Evolutionary conservation across 2,329 filamentous ascomycete genomes (phyloP).

Genomic region (Sporothrix brunneoviolacea): DNA sequence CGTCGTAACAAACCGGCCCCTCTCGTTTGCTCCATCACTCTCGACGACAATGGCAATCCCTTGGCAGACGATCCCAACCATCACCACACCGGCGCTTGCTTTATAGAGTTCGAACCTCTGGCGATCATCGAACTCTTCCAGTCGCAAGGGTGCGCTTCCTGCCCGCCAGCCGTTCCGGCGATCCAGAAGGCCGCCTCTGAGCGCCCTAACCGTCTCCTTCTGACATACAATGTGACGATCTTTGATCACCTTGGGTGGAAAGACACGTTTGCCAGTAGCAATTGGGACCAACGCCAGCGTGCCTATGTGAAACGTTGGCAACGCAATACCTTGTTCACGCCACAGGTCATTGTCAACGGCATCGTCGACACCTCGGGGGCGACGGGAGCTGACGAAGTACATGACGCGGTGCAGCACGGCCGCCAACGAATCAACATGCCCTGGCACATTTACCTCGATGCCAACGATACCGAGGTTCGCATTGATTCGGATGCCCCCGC

Average conservation of each 20-base stretch:
- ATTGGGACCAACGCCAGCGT: conserved; percentile 28
- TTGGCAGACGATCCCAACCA: conserved; percentile 23
- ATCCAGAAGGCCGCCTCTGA: conserved; percentile 24
- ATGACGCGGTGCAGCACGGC: conserved; percentile 16
- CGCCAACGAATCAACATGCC: conserved; percentile 11
- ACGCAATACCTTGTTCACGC: conserved; percentile 27
- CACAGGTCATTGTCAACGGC: conserved; percentile 27
- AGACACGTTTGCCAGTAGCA: conserved; percentile 24
- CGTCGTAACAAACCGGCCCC: conserved; percentile 27
- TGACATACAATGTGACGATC: conserved; percentile 30
- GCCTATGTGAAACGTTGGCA: conserved; percentile 28
- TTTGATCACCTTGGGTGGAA: conserved; percentile 31
- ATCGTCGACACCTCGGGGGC: conserved; percentile 23
- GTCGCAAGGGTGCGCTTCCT: conserved; percentile 29
- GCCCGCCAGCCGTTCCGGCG: conserved; percentile 26
- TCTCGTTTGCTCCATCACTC: conserved; percentile 25
- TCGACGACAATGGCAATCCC: conserved; percentile 20
- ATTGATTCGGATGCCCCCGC: conserved; percentile 18
- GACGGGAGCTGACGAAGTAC: conserved; percentile 19
- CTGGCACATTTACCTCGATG: conserved; percentile 23
- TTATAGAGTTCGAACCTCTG: conserved; percentile 27
- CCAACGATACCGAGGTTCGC: conserved; percentile 22
- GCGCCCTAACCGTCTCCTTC: conserved; percentile 26
- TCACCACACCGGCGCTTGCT: conserved; percentile 27
- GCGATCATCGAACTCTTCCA: conserved; percentile 30